These are phyloP conservation scores for Ceratocystis variospora DNA, from an alignment of 2,329 filamentous ascomycete genomes.

Conservation along the genomic window DNA sequence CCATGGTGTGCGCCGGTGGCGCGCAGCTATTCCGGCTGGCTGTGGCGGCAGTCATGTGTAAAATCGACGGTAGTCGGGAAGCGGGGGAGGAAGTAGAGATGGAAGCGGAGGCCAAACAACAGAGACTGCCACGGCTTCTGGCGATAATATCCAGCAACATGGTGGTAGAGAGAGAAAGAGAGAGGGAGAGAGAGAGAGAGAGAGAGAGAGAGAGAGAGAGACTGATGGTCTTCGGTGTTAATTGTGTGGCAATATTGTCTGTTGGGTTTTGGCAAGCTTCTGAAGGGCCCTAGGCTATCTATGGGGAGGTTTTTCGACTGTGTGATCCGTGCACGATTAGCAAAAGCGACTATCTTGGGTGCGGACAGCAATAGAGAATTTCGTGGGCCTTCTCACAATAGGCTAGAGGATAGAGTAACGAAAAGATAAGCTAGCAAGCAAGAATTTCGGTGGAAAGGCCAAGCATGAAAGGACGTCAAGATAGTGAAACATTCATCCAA, in stretches of 20 bases:
- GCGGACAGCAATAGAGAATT: background rate
- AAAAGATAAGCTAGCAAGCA: background rate
- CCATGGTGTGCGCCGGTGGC: constrained; percentile 23
- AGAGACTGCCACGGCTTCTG: constrained; percentile 13
- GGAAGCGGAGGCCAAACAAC: constrained; percentile 8
- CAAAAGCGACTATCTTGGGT: background rate
- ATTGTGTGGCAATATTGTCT: background rate
- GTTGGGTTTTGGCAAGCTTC: background rate
- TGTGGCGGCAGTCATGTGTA: background rate
- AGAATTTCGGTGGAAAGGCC: too few species aligned
- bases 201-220: background rate
- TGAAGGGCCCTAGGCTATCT: background rate
- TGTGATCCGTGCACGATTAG: background rate
- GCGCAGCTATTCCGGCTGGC: too few species aligned
- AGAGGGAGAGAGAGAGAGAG: background rate
- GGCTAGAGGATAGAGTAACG: background rate
- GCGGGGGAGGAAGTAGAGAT: constrained; percentile 29
- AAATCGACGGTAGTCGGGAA: constrained; percentile 26
- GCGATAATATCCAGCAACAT: constrained; percentile 15
- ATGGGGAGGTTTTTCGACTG: background rate
- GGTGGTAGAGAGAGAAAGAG: background rate
- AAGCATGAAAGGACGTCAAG: too few species aligned
- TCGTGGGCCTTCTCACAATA: too few species aligned
- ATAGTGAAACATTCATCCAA: background rate
- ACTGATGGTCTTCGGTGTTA: background rate